Evolutionary conservation across 2,329 filamentous ascomycete genomes (phyloP).

Genomic region (Ophiosphaerella narmari): DNA sequence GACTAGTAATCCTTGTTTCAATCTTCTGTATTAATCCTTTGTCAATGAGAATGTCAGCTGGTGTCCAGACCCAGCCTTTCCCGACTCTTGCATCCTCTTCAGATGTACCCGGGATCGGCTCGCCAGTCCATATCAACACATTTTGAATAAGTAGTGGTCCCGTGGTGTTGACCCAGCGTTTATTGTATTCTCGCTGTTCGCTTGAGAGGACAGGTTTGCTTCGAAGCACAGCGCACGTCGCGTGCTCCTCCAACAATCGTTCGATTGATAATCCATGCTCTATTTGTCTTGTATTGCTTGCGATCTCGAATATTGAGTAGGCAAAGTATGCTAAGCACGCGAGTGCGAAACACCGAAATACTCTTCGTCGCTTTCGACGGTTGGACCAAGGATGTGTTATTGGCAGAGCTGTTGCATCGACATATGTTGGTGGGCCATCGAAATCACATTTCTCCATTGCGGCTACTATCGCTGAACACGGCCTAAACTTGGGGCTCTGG

Average conservation of each 20-base stretch:
- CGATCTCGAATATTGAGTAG: constrained; percentile 19
- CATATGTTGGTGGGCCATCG: constrained; percentile 28
- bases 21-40: constrained; percentile 65
- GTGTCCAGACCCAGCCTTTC: constrained; percentile 64
- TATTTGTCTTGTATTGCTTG: constrained; percentile 19
- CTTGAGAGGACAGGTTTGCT: constrained; percentile 61
- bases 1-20: constrained; percentile 49
- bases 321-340: constrained; percentile 25
- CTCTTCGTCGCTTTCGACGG: constrained; percentile 22
- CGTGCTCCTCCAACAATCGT: constrained; percentile 60
- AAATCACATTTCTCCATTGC: constrained; percentile 24
- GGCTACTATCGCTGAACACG: too few species aligned
- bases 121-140: constrained; percentile 69
- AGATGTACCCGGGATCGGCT: constrained; percentile 59
- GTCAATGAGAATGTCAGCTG: constrained; percentile 65
- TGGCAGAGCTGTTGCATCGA: constrained; percentile 19
- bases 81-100: constrained; percentile 61
- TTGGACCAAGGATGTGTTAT: constrained; percentile 11
- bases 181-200: constrained; percentile 62
- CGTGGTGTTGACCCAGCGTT: constrained; percentile 63
- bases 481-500: too few species aligned
- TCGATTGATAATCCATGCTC: constrained; percentile 53
- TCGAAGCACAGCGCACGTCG: constrained; percentile 61
- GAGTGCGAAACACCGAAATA: constrained; percentile 20
- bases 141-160: constrained; percentile 68